phyloP scores from a whole-genome alignment of 2,329 filamentous ascomycete genomes.

The Alternaria hordeiaustralica region DNA sequence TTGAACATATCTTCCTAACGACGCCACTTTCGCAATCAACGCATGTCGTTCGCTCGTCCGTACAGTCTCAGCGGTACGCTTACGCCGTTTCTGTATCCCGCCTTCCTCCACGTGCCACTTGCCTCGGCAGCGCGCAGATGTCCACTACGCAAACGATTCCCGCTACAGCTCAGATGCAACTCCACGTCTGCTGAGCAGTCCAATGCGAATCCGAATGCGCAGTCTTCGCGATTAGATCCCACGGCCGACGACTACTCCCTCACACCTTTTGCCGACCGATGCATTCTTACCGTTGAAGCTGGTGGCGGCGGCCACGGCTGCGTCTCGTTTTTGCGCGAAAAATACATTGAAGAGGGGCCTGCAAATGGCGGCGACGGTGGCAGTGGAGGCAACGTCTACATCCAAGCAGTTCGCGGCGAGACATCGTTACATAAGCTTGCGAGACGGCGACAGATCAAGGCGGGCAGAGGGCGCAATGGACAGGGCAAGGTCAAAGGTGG shows the following conservation, averaged over 20 bases:
- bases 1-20: not conserved
- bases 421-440: conserved; percentile 93
- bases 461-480: conserved; percentile 77
- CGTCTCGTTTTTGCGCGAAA: conserved; percentile 91
- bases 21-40: conserved; percentile 11
- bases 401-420: conserved; percentile 89
- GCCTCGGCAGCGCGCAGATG: conserved; percentile 28
- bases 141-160: conserved; percentile 18
- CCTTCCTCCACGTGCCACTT: conserved; percentile 38
- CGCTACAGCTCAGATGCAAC: conserved; percentile 35
- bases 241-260: conserved; percentile 82
- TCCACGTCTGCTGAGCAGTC: conserved; percentile 25
- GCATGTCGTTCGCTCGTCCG: conserved; percentile 42
- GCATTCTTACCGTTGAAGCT: conserved; percentile 76
- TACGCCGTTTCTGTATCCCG: conserved; percentile 56
- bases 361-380: conserved; percentile 96
- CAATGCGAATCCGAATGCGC: conserved; percentile 15
- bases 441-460: conserved; percentile 74
- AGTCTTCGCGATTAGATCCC: conserved; percentile 69
- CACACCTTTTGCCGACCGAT: conserved; percentile 86
- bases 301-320: conserved; percentile 89
- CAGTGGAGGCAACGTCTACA: conserved; percentile 88
- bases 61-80: conserved; percentile 44
- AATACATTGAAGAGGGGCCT: conserved; percentile 85
- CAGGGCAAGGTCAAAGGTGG: conserved; percentile 77